Percentiles rank a stretch among this genome's conserved stretches.
Evolutionary conservation across 2,329 filamentous ascomycete species (phyloP).

Genomic region (Paecilomyces sp.): DNA sequence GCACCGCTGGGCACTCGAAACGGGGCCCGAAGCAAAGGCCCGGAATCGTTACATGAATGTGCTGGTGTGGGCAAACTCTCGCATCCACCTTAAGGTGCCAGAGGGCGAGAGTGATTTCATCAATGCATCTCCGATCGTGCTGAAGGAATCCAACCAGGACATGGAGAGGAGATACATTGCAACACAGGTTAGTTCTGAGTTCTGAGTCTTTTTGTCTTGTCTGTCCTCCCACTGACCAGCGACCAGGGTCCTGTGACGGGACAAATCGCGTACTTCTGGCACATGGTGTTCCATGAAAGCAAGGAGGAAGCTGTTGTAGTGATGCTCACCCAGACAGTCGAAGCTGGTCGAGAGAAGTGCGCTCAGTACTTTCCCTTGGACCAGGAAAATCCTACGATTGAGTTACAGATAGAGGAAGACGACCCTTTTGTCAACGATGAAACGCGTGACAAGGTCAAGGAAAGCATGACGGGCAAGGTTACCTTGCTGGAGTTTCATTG

Average conservation of each 20-base stretch:
- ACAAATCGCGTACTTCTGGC: slow-evolving; percentile 79
- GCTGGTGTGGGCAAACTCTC: slow-evolving; percentile 80
- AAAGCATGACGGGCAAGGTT: slow-evolving; percentile 58
- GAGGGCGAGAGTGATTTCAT: slow-evolving; percentile 69
- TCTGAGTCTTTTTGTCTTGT: not conserved
- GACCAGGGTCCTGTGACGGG: slow-evolving; percentile 66
- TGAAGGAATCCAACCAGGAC: slow-evolving; percentile 45
- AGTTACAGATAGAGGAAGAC: slow-evolving; percentile 27
- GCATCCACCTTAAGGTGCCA: slow-evolving; percentile 72
- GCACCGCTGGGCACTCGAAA: slow-evolving; percentile 54
- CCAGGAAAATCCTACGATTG: slow-evolving; percentile 44
- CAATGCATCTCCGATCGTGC: slow-evolving; percentile 67
- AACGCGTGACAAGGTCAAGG: slow-evolving; percentile 57
- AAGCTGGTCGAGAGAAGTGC: slow-evolving; percentile 74
- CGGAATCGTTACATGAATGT: slow-evolving; percentile 88
- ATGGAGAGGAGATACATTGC: slow-evolving; percentile 66
- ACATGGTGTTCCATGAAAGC: slow-evolving; percentile 87
- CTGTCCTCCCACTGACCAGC: not conserved
- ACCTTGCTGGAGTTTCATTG: slow-evolving; percentile 50
- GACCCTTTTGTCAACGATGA: slow-evolving; percentile 48
- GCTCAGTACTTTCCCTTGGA: slow-evolving; percentile 74
- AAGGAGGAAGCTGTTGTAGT: slow-evolving; percentile 72
- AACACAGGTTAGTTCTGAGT: slow-evolving; percentile 55
- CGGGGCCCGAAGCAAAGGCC: slow-evolving; percentile 47
- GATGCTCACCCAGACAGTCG: slow-evolving; percentile 87